phyloP scores from a whole-genome alignment of 495 filamentous ascomycete species.

The Daldinia concentrica region DNA sequence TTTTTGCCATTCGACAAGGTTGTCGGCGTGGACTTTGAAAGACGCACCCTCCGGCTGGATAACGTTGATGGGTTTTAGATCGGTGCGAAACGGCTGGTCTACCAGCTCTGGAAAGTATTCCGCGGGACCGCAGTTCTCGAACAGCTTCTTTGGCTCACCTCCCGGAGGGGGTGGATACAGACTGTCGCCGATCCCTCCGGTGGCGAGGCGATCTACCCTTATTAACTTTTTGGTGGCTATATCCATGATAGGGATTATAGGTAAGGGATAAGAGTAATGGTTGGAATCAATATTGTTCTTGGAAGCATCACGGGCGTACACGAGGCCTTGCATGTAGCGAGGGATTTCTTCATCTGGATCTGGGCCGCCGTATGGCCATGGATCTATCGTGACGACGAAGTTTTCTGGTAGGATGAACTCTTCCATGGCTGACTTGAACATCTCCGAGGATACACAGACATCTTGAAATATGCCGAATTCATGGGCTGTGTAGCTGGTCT shows the following conservation, averaged over 20 bases:
- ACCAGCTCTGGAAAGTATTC: constrained; percentile 65
- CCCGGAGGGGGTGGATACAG: constrained; percentile 26
- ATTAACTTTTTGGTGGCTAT: constrained; percentile 60
- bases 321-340: constrained; percentile 59
- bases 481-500: constrained; percentile 67
- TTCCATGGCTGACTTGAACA: constrained; percentile 68
- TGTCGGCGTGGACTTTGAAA: constrained; percentile 57
- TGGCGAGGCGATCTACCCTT: constrained; percentile 63
- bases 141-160: constrained; percentile 48
- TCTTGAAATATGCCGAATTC: constrained; percentile 73
- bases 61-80: constrained; percentile 62
- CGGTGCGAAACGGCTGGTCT: constrained; percentile 53
- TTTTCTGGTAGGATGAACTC: constrained; percentile 70
- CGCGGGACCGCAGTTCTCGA: constrained; percentile 53
- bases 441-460: constrained; percentile 64
- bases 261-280: constrained; percentile 66
- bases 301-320: constrained; percentile 59
- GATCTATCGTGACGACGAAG: constrained; percentile 72
- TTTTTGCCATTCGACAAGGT: constrained; percentile 72
- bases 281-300: constrained; percentile 62
- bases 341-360: constrained; percentile 66
- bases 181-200: constrained; percentile 48
- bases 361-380: constrained; percentile 74
- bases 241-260: constrained; percentile 65
- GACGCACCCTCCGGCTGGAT: constrained; percentile 63